Percentiles rank a stretch among this genome's conserved stretches.
phyloP scores from a whole-genome alignment of 352 stramenopile genomes.

The Pythium dissimile region DNA sequence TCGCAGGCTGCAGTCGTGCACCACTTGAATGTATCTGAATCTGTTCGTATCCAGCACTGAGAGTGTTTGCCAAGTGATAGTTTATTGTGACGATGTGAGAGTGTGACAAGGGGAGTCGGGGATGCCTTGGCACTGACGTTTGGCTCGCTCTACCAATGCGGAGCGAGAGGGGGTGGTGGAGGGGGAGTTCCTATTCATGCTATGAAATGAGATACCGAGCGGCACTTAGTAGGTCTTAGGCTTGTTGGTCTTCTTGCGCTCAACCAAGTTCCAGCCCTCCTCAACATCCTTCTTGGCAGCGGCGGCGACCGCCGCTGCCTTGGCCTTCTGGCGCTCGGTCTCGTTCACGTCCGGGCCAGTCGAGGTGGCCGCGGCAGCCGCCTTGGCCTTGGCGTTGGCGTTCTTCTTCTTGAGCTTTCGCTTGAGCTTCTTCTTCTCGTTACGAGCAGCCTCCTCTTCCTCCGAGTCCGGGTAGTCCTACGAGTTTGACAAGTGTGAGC shows the following conservation, averaged over 20 bases:
- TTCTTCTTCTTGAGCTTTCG: conserved; percentile 84
- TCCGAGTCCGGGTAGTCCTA: conserved; percentile 76
- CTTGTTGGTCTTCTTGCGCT: conserved; percentile 56
- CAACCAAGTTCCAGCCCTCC: conserved; percentile 80
- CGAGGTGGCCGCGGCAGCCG: conserved; percentile 1
- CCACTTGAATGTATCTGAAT: conserved; percentile 1
- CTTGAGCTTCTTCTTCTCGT: conserved; percentile 79
- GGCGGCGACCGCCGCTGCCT: conserved; percentile 22
- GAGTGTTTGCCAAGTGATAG: conserved; percentile 3
- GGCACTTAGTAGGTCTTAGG: conserved; percentile 52
- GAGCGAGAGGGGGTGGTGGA: not conserved
- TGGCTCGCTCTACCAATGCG: not conserved
- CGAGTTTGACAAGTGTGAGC: not conserved
- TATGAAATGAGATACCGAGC: conserved; percentile 3
- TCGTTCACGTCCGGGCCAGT: conserved; percentile 23
- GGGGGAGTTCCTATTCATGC: conserved; percentile 15
- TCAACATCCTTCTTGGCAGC: conserved; percentile 64
- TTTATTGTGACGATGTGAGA: conserved; percentile 23
- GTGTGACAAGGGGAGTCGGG: too few relatives aligned
- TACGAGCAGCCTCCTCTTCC: conserved; percentile 70
- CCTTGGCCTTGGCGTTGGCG: conserved; percentile 42
- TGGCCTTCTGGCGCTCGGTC: conserved; percentile 41
- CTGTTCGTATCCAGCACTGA: not conserved
- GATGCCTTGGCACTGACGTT: too few relatives aligned
- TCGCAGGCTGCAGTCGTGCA: not conserved